phyloP scores from a whole-genome alignment of 192 early-diverging fungal species.

The Coemansia sp. region DNA sequence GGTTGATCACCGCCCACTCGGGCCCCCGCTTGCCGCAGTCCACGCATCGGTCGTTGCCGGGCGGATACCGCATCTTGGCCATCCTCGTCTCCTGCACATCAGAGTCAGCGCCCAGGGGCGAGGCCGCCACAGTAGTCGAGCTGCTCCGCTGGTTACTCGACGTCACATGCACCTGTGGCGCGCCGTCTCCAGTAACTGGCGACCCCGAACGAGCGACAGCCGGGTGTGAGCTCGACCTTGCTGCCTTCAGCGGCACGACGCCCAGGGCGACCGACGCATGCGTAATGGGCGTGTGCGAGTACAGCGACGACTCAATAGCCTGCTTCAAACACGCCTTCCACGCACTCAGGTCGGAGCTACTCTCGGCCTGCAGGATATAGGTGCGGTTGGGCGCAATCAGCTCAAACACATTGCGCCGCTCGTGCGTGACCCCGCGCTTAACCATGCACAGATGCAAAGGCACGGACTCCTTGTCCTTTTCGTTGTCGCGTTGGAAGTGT shows the following conservation, averaged over 20 bases:
- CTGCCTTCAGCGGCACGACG: not conserved
- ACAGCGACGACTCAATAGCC: slow-evolving; percentile 46
- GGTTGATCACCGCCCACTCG: slow-evolving; percentile 85
- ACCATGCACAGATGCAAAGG: slow-evolving; percentile 77
- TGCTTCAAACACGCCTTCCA: slow-evolving; percentile 67
- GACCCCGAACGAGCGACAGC: not conserved
- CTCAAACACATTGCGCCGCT: slow-evolving; percentile 78
- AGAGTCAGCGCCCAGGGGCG: not conserved
- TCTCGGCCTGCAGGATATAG: slow-evolving; percentile 76
- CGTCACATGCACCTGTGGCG: slow-evolving; percentile 7
- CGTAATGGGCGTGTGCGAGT: slow-evolving; percentile 23
- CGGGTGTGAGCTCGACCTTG: slow-evolving; percentile 15
- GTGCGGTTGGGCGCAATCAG: slow-evolving; percentile 79
- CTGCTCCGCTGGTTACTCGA: slow-evolving; percentile 9
- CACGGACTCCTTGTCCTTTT: slow-evolving; percentile 58
- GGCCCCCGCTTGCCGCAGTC: slow-evolving; percentile 64
- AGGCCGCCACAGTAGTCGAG: not conserved
- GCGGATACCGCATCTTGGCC: slow-evolving; percentile 18
- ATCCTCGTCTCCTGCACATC: slow-evolving; percentile 24
- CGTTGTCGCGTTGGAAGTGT: slow-evolving; percentile 58
- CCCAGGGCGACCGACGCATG: not conserved
- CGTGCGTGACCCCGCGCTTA: slow-evolving; percentile 59
- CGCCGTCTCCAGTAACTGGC: slow-evolving; percentile 2
- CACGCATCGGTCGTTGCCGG: slow-evolving; percentile 56
- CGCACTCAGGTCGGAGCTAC: slow-evolving; percentile 63